Evolutionary conservation across 169 alveolate species (phyloP), one percentile per base, ranked within the genome.

Genomic region (Eimeria necatrix): DNA sequence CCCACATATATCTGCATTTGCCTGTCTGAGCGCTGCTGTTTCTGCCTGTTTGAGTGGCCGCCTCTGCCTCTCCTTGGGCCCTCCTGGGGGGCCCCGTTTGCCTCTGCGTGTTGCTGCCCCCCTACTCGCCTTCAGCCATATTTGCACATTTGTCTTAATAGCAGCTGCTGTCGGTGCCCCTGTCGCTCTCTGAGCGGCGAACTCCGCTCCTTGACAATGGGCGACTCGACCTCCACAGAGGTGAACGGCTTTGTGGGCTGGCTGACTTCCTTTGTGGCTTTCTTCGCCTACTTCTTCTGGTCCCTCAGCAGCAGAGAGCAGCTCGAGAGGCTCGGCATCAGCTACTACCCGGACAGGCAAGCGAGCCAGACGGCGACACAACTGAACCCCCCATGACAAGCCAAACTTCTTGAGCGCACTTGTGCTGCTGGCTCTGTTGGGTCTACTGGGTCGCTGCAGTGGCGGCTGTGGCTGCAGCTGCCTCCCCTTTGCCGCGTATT

Each of bases 181-280:
- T 61, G 8, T 61, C 24, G 8, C 32, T 61, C 18, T 32, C 20
- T 32, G 49, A 4, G n/a, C 48, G n/a, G 3, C 32, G 41, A 16
- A 18, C 46, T 64, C 76, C 76, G 81, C 32, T 22, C 14, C 24
- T 71, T 9, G 32, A 20, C 56, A 48, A 76, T 76, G 88, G 88
- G 88, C 20, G 88, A 78, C 41, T 14, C 68, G 24, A 78, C 88
- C 49, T 78, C 88, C 4, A 26, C 88, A 49, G 88, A 78, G 22
- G 88, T 78, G 22, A 78, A 78, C 18, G 88, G 88, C 32, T 78
- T 78, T 18, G 88, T 78, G 4, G 68, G 88, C 60, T 78, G 88
- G 88, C 26, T 78, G 48, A 4, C 88, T 22, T 78, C 88, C n/a
- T 78, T 78, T 22, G 88, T 68, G 4, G 88, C 88, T 6, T 78